Conservation (phyloP, 768 basidiomycete genomes). For the Calocybe indica region DNA sequence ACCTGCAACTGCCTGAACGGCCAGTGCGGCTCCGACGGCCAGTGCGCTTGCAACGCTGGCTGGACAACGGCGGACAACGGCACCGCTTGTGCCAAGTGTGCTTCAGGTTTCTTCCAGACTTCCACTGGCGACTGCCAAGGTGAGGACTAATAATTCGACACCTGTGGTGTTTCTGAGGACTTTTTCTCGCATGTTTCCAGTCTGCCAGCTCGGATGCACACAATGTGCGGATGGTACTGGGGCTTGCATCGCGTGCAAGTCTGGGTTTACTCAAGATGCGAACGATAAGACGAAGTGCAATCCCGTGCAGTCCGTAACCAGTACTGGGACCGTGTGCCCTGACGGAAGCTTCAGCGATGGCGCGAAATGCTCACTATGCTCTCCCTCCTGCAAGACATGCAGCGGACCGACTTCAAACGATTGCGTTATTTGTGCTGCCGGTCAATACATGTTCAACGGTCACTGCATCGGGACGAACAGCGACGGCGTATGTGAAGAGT, state of each 20-base stretch:
- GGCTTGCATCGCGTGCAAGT: slow-evolving; percentile 64
- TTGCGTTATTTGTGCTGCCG: slow-evolving; percentile 63
- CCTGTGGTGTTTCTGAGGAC: slow-evolving; percentile 3
- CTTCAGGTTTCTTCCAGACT: slow-evolving; percentile 67
- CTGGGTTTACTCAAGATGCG: slow-evolving; percentile 62
- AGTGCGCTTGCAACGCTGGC: slow-evolving; percentile 73
- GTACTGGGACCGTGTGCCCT: slow-evolving; percentile 53
- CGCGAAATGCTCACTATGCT: slow-evolving; percentile 50
- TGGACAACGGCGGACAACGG: slow-evolving; percentile 70
- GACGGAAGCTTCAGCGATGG: slow-evolving; percentile 56
- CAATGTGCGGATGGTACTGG: slow-evolving; percentile 65
- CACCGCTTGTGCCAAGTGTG: slow-evolving; percentile 72
- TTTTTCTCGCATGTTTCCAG: slow-evolving; percentile 22
- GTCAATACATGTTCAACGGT: slow-evolving; percentile 60
- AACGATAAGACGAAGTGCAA: slow-evolving; percentile 66
- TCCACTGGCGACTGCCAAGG: slow-evolving; percentile 70
- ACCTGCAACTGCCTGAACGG: slow-evolving; percentile 84
- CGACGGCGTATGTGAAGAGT: slow-evolving; percentile 69
- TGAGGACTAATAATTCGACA: slow-evolving; percentile 20
- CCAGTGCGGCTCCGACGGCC: slow-evolving; percentile 57
- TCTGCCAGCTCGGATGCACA: slow-evolving; percentile 70
- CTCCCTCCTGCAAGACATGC: slow-evolving; percentile 67
- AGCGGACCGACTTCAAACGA: slow-evolving; percentile 59
- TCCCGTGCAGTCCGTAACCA: slow-evolving; percentile 41
- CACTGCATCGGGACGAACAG: slow-evolving; percentile 60